Percentiles rank a stretch among this genome's conserved stretches.
phyloP scores from a whole-genome alignment of 2,329 filamentous ascomycete genomes.

The Balansia obtecta region DNA sequence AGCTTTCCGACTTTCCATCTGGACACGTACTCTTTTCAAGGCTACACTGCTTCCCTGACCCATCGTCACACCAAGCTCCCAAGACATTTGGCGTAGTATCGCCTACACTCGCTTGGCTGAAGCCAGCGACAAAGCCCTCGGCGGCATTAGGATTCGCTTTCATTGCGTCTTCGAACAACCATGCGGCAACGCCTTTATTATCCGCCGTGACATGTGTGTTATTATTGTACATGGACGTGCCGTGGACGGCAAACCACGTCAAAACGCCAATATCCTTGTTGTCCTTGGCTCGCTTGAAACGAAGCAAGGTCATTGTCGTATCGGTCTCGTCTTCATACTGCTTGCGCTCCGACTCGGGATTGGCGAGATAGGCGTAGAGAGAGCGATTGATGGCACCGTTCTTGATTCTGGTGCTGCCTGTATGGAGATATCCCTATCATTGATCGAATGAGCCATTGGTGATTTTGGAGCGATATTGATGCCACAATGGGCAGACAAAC shows the following conservation, averaged over 20 bases:
- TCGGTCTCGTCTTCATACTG: conserved; percentile 46
- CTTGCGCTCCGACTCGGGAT: conserved; percentile 63
- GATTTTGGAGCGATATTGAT: neutral
- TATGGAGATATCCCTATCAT: conserved; percentile 49
- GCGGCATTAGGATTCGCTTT: conserved; percentile 40
- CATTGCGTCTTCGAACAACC: conserved; percentile 65
- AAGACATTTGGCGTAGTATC: conserved; percentile 83
- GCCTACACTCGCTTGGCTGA: conserved; percentile 83
- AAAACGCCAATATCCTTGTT: conserved; percentile 67
- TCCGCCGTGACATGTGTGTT: conserved; percentile 89
- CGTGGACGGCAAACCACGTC: conserved; percentile 88
- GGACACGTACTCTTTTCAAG: conserved; percentile 76
- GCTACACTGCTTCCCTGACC: conserved; percentile 56
- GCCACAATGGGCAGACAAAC: conserved; percentile 13
- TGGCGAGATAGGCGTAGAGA: conserved; percentile 75
- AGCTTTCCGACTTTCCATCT: conserved; percentile 55
- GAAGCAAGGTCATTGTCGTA: conserved; percentile 60
- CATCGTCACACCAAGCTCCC: conserved; percentile 84
- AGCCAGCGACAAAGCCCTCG: conserved; percentile 72
- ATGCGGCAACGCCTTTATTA: conserved; percentile 89
- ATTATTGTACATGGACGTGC: conserved; percentile 81
- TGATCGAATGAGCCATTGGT: neutral
- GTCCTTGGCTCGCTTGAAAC: conserved; percentile 63
- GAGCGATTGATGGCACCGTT: conserved; percentile 85
- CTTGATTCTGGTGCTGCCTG: conserved; percentile 55